Conservation (phyloP, 2,329 filamentous ascomycete species). For the Aspergillus sp. region DNA sequence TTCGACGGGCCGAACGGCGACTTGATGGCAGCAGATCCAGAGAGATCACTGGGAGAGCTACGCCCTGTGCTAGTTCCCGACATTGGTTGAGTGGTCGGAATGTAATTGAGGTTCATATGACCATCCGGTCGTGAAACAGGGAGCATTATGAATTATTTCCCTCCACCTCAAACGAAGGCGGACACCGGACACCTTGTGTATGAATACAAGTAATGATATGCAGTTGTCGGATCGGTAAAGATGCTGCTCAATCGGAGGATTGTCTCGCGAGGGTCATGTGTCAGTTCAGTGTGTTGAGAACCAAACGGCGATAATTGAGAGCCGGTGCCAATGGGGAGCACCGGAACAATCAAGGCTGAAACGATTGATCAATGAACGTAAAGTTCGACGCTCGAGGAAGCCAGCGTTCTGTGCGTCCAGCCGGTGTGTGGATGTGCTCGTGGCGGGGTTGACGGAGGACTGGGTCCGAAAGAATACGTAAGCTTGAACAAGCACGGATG, state of each 20-base stretch:
- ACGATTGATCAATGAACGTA: constrained; percentile 1
- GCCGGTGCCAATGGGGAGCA: background rate
- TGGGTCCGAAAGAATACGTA: constrained; percentile 23
- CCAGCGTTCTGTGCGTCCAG: constrained; percentile 13
- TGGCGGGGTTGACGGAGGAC: constrained; percentile 21
- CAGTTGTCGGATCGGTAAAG: constrained; percentile 13
- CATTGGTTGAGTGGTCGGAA: constrained; percentile 67
- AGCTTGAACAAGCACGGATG: constrained; percentile 19
- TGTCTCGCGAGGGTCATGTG: constrained; percentile 29
- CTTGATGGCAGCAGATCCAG: constrained; percentile 64
- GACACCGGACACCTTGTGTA: constrained; percentile 10
- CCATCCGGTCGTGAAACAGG: constrained; percentile 74
- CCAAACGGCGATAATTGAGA: background rate
- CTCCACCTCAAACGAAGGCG: constrained; percentile 24
- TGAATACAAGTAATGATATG: constrained; percentile 2
- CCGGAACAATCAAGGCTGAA: background rate
- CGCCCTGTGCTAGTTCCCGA: constrained; percentile 79
- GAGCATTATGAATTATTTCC: constrained; percentile 86
- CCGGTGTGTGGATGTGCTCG: constrained; percentile 17
- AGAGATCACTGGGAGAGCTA: constrained; percentile 77
- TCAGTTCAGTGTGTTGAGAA: constrained; percentile 5
- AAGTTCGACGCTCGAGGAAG: constrained; percentile 6
- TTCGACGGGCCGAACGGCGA: constrained; percentile 72
- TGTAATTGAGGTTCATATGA: constrained; percentile 81
- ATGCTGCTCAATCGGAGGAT: constrained; percentile 23